These are phyloP conservation scores for Trifolium subterraneum DNA, from an alignment of 306 rosid species.

Conservation along the genomic window DNA sequence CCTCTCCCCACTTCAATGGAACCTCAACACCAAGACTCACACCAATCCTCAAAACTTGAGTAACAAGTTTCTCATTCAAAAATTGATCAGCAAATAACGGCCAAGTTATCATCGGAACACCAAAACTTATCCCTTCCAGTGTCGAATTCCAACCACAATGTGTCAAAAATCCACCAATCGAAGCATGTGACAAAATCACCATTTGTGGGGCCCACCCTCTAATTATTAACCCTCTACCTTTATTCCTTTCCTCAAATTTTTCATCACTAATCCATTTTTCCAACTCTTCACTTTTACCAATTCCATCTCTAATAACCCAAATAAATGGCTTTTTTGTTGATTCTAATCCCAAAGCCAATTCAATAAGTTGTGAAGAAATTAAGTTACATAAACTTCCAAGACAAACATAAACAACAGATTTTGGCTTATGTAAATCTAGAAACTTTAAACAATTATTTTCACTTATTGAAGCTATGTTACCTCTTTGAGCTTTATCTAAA, in stretches of 20 bases:
- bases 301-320: conserved; percentile 65
- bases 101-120: conserved; percentile 73
- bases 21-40: conserved; percentile 49
- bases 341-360: conserved; percentile 67
- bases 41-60: conserved; percentile 49
- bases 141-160: conserved; percentile 86
- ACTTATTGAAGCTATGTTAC: conserved; percentile 47
- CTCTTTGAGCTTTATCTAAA: conserved; percentile 63
- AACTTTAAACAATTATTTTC: conserved; percentile 54
- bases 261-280: conserved; percentile 54
- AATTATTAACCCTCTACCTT: conserved; percentile 57
- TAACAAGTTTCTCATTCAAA: conserved; percentile 54
- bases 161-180: conserved; percentile 67
- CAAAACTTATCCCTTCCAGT: conserved; percentile 56
- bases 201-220: conserved; percentile 83
- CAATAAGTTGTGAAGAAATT: conserved; percentile 47
- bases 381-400: conserved; percentile 69
- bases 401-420: conserved; percentile 61
- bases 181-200: conserved; percentile 56
- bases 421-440: conserved; percentile 50
- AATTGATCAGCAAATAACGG: conserved; percentile 68
- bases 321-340: conserved; percentile 62
- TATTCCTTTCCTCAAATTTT: conserved; percentile 54
- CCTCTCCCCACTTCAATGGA: conserved; percentile 45
- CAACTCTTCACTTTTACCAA: conserved; percentile 36